Base-by-base conservation (phyloP, 2,329 filamentous ascomycete genomes). In the Colletotrichum kahawae region DNA sequence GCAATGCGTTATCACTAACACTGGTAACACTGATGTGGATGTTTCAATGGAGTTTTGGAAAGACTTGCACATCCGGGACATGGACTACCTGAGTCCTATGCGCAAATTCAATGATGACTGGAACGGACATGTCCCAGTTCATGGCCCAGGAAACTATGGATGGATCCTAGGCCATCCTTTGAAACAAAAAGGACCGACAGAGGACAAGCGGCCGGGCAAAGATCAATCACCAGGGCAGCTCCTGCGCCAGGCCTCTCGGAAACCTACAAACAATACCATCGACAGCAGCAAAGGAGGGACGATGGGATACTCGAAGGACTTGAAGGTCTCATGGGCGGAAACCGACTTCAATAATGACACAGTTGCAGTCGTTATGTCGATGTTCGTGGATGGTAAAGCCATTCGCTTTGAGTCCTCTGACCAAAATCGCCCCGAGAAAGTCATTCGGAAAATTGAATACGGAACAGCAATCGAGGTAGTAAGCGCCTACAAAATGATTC, bases 201-300 rank as follows among this genome's bases (percentile, higher is more conserved):
- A 62, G 36, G 14, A 21, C 0, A 33, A 36, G 5, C 2, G 13
- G 6, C n/a, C 9, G 8, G 0, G 5, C 14, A 64, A 29, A 64
- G 34, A 43, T 14, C 4, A 5, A 33, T 29, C 12, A 0, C 38
- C 38, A 12, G 4, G 4, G 18, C 38, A 48, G 38, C 38, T 48
- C 18, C 1, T 48, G 38, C 38, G 38, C 0, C 38, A 2, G 1
- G 9, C 8, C 38, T 21, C n/a, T 51, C 43, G 43, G 0, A 48
- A 48, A 1, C 43, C 43, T 1, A 48, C 43, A 2, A 48, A 48
- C 4, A 0, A 0, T 4, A 48, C 43, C 3, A 4, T n/a, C 0
- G 43, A 48, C 43, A 48, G 38, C 10, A 2, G 0, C 31, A 21
- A 63, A 3, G 31, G 51, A 56, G 51, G 4, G 4, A 56, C 12